Conservation (phyloP, 169 alveolate species). For the Plasmodium cynomolgi region DNA sequence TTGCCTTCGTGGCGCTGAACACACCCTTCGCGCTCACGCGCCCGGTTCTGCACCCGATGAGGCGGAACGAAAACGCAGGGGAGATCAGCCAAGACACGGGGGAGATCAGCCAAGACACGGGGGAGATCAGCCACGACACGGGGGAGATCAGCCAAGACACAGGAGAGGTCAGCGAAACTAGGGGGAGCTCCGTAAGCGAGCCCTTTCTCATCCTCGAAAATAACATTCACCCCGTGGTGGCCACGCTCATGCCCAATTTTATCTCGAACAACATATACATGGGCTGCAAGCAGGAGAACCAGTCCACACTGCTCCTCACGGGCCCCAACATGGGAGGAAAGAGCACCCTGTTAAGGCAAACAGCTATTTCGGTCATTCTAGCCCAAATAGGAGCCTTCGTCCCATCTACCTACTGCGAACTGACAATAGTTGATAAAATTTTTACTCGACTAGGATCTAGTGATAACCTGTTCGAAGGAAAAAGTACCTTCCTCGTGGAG, state of each 20-base stretch:
- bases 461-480: conserved; percentile 98
- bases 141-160: neutral
- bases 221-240: conserved; percentile 85
- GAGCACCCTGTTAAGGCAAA: conserved; percentile 97
- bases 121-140: neutral
- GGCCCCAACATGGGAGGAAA: conserved; percentile 99
- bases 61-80: neutral
- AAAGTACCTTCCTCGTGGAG: conserved; percentile 98
- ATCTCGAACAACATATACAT: conserved; percentile 88
- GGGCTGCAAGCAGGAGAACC: conserved; percentile 65
- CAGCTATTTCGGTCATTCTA: conserved; percentile 94
- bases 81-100: neutral
- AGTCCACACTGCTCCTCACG: conserved; percentile 90
- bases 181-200: too few relatives aligned
- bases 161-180: neutral
- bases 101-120: neutral
- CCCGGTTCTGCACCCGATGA: conserved; percentile 42
- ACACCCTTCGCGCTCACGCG: conserved; percentile 34
- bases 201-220: conserved; percentile 47
- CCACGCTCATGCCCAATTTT: conserved; percentile 80
- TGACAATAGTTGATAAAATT: conserved; percentile 97
- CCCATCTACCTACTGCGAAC: conserved; percentile 90
- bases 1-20: conserved; percentile 83
- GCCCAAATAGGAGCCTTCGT: conserved; percentile 99
- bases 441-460: conserved; percentile 99